Percentiles rank a stretch among this genome's conserved stretches.
Conservation (phyloP, 345 rosid genomes). For the Gossypium stocksii region DNA sequence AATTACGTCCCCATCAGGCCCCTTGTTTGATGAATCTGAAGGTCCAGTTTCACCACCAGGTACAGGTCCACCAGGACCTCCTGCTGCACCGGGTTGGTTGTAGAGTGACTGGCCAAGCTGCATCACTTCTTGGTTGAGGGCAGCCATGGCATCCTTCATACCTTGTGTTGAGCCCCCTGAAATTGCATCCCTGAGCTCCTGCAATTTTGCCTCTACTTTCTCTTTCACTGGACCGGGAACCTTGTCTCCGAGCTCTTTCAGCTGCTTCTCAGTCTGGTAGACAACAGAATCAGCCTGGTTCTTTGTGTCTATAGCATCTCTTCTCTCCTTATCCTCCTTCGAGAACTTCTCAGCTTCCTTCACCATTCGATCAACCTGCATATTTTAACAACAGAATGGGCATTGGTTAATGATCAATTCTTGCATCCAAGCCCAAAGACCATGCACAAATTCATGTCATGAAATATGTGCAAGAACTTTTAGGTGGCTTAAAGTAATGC, state of each 20-base stretch:
- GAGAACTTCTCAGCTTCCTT: conserved; percentile 83
- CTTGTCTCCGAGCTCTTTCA: conserved; percentile 87
- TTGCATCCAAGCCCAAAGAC: background rate
- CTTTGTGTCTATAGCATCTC: conserved; percentile 96
- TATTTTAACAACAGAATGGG: conserved; percentile 9
- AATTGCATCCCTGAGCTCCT: conserved; percentile 81
- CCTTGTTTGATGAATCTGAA: conserved; percentile 50
- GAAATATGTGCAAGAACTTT: background rate
- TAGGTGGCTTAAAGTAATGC: background rate
- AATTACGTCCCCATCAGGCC: conserved; percentile 81
- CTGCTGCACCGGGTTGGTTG: conserved; percentile 73
- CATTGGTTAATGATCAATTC: background rate
- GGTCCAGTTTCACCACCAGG: conserved; percentile 56
- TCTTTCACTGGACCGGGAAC: conserved; percentile 83
- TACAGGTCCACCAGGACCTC: conserved; percentile 50
- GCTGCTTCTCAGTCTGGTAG: conserved; percentile 94
- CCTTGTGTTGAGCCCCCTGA: conserved; percentile 62
- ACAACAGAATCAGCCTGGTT: conserved; percentile 91
- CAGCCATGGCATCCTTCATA: conserved; percentile 79
- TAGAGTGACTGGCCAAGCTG: conserved; percentile 88
- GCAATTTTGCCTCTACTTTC: conserved; percentile 79
- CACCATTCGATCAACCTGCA: conserved; percentile 85
- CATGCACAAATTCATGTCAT: background rate
- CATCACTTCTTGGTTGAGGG: conserved; percentile 91
- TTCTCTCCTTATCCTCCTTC: conserved; percentile 88